Evolutionary conservation across 1,139 yeast species (phyloP), one percentile per base, ranked within the genome.

Genomic region (Geotrichum carabidarum): DNA sequence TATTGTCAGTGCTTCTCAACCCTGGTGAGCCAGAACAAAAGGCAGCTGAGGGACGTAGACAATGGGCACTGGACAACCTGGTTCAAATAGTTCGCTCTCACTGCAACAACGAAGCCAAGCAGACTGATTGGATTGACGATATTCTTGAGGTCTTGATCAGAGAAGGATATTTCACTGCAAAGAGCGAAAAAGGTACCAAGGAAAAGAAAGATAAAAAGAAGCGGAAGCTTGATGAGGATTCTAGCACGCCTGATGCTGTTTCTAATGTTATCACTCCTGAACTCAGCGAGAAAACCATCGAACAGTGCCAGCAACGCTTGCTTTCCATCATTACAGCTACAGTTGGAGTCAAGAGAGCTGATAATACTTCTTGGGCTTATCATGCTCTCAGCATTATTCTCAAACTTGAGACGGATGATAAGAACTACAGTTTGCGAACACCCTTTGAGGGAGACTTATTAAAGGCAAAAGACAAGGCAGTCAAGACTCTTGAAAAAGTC

Each of bases 11-110:
- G 8, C 60, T 74, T 14, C 46, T 60, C 18, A 50, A 57, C 14
- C 70, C 70, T 4, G 64, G 59, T 12, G 67, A 68, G 3, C 68
- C 69, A 46, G 68, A 69, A 45, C 44, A 57, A 15, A 68, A 70
- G 37, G 62, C 72, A 8, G 62, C 75, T 18, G 81, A 78, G 57
- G 79, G 78, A 58, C 71, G 77, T 9, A 75, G 81, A 56, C 80
- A 78, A 64, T 89, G 93, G 83, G 77, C 80, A 9, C 70, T 88
- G 50, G 96, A 89, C 66, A 80, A 81, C 55, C 64, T 86, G 31
- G 73, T 86, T 18, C 78, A 78, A 52, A 69, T 88, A 14, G 73
- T 84, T 38, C 62, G 59, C 44, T 46, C 62, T 55, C 55, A 61
- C 45, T 47, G 59, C 11, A 48, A 53, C 56, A 60, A 58, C 37